Evolutionary conservation across 1,139 yeast species (phyloP), one percentile per base, ranked within the genome.

Genomic region (Candida sojae): DNA sequence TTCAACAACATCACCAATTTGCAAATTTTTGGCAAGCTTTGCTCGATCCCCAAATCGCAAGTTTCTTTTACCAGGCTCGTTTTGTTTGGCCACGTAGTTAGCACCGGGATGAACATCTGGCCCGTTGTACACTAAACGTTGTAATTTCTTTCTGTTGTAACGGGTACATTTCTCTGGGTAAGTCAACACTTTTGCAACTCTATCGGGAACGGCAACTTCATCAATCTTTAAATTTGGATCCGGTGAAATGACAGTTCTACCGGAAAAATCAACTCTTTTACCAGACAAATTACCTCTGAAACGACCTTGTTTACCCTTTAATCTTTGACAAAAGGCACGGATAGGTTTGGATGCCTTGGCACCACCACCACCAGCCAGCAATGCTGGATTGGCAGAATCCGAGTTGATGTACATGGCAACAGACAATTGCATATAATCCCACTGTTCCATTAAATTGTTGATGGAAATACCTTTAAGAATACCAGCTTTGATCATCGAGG

Each of bases 261-360:
- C 99, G 0, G 98, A 92, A 66, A 95, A 95, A 68, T 95, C 99
- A 39, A 95, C 99, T 75, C 99, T 88, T 68, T 95, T 95, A 68
- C 99, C 99, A 0, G 97, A 91, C 57, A 95, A 73, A 64, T 95
- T 95, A 56, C 99, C 99, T 76, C 99, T 82, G 71, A 95, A 95
- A 65, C 99, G 87, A 61, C 99, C 99, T 68, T 93, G 99, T 61
- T 95, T 95, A 67, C 99, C 99, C 72, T 95, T 95, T 54, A 95
- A 77, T 65, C 99, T 83, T 70, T 95, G 99, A 66, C 99, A 93
- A 57, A 95, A 84, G 7, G 98, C 99, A 63, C 99, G 77, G 52
- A 93, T 95, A 12, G 99, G 98, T 59, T 88, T 88, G 3, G 87
- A 75, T 7, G 71, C 59, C 57, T 81, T 81, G 8, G 83, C 68